Evolutionary conservation across 345 rosid species (phyloP).

Genomic region (Salix koriyanagi): DNA sequence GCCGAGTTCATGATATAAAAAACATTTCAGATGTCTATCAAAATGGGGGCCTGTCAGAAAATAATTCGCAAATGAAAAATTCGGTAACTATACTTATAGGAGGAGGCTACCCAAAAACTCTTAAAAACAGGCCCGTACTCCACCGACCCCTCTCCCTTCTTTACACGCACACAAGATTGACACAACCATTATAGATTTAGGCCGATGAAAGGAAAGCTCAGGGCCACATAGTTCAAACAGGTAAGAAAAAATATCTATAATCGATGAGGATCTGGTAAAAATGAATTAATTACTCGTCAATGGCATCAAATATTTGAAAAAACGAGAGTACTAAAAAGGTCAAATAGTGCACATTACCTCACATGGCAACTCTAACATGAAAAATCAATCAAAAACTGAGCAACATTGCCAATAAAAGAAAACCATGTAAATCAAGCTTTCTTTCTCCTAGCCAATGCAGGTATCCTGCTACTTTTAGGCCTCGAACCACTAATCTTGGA

Average conservation of each 20-base stretch:
- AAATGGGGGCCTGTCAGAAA: not conserved
- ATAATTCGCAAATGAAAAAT: not conserved
- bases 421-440: not conserved
- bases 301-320: not conserved
- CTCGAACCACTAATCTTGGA: conserved; percentile 4
- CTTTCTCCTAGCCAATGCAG: conserved; percentile 53
- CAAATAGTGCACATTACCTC: not conserved
- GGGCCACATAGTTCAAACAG: not conserved
- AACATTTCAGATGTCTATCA: not conserved
- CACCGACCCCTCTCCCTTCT: not conserved
- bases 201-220: not conserved
- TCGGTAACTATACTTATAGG: not conserved
- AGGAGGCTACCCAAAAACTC: not conserved
- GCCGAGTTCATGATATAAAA: not conserved
- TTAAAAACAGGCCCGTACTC: not conserved
- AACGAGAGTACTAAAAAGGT: not conserved
- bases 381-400: not conserved
- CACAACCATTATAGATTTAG: not conserved
- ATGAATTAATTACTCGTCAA: not conserved
- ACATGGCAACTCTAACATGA: not conserved
- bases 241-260: not conserved
- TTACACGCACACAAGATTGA: not conserved
- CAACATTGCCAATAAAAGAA: not conserved
- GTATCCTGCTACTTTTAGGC: conserved; percentile 33
- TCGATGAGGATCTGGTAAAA: too few relatives aligned